Base-by-base conservation (phyloP, 768 basidiomycete species). In the Mycena rebaudengoi region DNA sequence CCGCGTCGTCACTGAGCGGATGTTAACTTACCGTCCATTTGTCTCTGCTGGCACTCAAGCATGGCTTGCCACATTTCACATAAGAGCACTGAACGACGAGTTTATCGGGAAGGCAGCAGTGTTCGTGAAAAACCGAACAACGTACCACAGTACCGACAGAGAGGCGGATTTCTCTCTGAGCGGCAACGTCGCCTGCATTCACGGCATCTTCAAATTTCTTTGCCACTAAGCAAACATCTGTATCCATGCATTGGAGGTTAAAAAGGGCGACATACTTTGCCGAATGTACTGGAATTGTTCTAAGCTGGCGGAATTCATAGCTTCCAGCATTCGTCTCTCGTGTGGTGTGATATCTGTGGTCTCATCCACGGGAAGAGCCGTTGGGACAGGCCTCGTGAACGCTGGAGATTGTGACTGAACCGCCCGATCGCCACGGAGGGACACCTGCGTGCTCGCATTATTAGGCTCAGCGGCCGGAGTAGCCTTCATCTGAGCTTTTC, bases 61-160 rank as follows among this genome's bases (percentile, higher is more conserved):
- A 62, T 12, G 60, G 60, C 44, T 62, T 62, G 33, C 60, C 60
- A 29, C 60, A 62, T 32, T 62, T 37, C 8, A 46, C 50, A 26
- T 23, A 54, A 12, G 60, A 62, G 35, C 60, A 62, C 60, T 62
- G 50, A 28, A 40, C 20, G 39, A 50, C 11, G n/a, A 37, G 54
- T 40, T 30, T 20, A 28, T 53, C 10, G 21, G 18, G 13, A 49
- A 25, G 30, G 32, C n/a, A 45, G 14, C 5, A 40, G 18, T 0
- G 7, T 33, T 32, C 20, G 58, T 33, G 25, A 37, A 50, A 18
- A 18, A 39, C 10, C 45, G 26, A 25, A 32, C 13, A 62, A 39
- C 44, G 32, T 25, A 62, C 60, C 25, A 48, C 28, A 30, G 28
- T 25, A 32, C 51, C 51, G 33, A 62, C 35, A 39, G 60, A 53